A percentile compares a stretch with the other conserved stretches of the same genome.
Conservation (phyloP, 2,329 filamentous ascomycete genomes). For the Madurella fahalii region DNA sequence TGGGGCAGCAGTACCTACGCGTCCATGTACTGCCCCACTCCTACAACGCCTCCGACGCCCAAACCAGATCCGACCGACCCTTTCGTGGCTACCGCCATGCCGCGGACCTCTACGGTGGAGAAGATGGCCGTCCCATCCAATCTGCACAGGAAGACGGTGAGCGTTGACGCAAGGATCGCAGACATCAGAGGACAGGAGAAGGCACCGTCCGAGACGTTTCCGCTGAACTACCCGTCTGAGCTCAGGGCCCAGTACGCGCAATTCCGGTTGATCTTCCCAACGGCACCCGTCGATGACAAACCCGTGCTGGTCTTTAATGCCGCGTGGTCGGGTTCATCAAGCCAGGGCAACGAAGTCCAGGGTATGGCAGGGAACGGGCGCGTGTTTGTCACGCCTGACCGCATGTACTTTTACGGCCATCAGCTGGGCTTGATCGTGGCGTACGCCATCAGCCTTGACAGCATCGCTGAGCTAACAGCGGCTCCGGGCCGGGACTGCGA, state of each 20-base stretch:
- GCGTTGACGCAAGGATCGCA: conserved; percentile 35
- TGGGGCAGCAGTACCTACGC: conserved; percentile 87
- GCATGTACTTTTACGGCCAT: conserved; percentile 95
- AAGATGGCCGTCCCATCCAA: conserved; percentile 22
- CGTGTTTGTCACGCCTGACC: conserved; percentile 80
- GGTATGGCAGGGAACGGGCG: conserved; percentile 65
- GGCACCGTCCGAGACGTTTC: conserved; percentile 53
- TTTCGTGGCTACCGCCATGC: conserved; percentile 31
- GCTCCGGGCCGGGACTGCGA: conserved; percentile 89
- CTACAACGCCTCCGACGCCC: conserved; percentile 23
- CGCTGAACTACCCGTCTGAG: conserved; percentile 72
- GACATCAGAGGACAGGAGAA: conserved; percentile 13
- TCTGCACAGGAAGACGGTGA: conserved; percentile 42
- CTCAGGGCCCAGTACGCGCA: conserved; percentile 85
- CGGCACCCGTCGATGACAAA: conserved; percentile 71
- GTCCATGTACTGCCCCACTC: conserved; percentile 30
- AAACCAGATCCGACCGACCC: conserved; percentile 35
- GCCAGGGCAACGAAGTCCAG: conserved; percentile 39
- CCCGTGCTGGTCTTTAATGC: conserved; percentile 89
- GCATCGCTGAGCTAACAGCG: conserved; percentile 83
- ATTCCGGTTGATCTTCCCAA: conserved; percentile 86
- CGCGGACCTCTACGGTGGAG: conserved; percentile 31
- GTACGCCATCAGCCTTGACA: conserved; percentile 69
- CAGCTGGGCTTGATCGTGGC: conserved; percentile 87
- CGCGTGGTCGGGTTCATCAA: conserved; percentile 64